A percentile compares a stretch with the other conserved stretches of the same genome.
phyloP scores from a whole-genome alignment of 345 rosid genomes.

The Schrenkiella parvula region DNA sequence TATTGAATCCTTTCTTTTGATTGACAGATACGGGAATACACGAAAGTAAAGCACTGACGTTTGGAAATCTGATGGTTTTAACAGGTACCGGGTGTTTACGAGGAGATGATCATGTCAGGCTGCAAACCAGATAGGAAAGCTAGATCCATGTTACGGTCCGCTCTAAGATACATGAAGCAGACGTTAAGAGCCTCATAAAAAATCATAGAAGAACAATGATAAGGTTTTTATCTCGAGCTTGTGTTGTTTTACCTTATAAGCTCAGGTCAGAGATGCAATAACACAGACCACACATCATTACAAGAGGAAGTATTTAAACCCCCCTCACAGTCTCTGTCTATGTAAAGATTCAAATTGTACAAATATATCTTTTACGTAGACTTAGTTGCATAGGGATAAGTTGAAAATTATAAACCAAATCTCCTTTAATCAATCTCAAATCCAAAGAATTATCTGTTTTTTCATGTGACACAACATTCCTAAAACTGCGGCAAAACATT shows the following conservation, averaged over 20 bases:
- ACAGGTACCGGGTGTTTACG: constrained; percentile 87
- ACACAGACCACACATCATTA: constrained; percentile 5
- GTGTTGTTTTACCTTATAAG: neutral
- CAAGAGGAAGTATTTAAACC: constrained; percentile 7
- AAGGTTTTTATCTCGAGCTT: constrained; percentile 5
- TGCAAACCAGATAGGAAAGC: constrained; percentile 92
- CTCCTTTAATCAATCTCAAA: constrained; percentile 9
- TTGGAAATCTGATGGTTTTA: constrained; percentile 20
- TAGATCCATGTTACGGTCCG: constrained; percentile 92
- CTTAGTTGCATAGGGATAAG: neutral
- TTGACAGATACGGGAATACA: neutral
- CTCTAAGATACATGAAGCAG: constrained; percentile 87
- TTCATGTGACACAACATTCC: constrained; percentile 9
- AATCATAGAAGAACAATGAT: constrained; percentile 1
- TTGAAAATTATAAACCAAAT: neutral
- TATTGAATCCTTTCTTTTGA: constrained; percentile 18
- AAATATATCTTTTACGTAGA: constrained; percentile 2
- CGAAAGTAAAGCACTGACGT: neutral
- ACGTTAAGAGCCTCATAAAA: constrained; percentile 38
- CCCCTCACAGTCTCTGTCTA: constrained; percentile 12
- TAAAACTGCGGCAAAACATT: neutral
- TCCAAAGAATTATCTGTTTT: constrained; percentile 23
- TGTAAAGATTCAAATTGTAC: constrained; percentile 26
- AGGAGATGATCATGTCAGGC: constrained; percentile 87
- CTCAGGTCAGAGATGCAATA: neutral